A percentile compares a stretch with the other conserved stretches of the same genome.
These are phyloP conservation scores for Puccinia hordei DNA, from an alignment of 1,284 basidiomycete genomes.

Conservation along the genomic window DNA sequence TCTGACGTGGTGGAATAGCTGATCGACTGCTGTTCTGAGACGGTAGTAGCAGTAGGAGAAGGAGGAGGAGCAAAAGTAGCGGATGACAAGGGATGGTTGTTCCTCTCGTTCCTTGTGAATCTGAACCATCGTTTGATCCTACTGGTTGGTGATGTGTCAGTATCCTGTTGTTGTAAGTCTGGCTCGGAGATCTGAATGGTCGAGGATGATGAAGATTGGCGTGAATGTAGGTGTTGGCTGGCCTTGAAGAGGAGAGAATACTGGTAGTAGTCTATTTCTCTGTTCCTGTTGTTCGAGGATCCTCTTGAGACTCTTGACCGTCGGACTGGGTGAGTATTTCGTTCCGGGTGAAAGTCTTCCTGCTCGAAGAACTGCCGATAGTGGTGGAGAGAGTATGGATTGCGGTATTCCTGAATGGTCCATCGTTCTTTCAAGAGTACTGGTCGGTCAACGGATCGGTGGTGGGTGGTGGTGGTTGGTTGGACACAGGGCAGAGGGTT, in stretches of 20 bases:
- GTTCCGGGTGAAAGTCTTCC: not conserved
- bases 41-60: too few species aligned
- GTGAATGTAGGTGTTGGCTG: not conserved
- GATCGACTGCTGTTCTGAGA: not conserved
- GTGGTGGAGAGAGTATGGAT: not conserved
- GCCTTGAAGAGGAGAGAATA: not conserved
- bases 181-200: not conserved
- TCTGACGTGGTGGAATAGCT: not conserved
- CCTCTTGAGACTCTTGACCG: not conserved
- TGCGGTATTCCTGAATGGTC: not conserved
- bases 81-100: not conserved
- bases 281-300: not conserved
- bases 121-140: conserved; percentile 12
- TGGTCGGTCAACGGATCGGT: too few species aligned
- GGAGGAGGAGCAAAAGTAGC: too few species aligned
- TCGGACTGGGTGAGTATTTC: conserved; percentile 3
- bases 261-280: not conserved
- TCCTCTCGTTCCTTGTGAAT: not conserved
- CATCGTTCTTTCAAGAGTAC: too few species aligned
- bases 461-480: too few species aligned
- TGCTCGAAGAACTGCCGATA: conserved; percentile 4
- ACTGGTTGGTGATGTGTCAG: not conserved
- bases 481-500: too few species aligned
- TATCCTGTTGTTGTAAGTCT: not conserved
- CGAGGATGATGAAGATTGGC: not conserved